Evolutionary conservation across 1,284 basidiomycete species (phyloP).

Genomic region (Tilletia caries): DNA sequence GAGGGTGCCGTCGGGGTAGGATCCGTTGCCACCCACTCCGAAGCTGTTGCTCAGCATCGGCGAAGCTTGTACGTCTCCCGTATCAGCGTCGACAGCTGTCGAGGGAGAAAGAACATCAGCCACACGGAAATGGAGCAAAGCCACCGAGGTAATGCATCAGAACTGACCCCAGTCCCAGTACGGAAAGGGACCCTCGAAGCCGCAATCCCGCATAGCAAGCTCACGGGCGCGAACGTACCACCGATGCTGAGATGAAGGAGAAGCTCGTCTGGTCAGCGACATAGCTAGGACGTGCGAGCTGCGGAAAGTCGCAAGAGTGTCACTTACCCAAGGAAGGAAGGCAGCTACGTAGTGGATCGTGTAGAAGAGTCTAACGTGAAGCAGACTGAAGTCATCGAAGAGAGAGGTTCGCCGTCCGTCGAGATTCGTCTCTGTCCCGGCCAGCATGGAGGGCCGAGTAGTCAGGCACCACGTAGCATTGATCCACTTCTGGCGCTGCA

Average conservation of each 20-base stretch:
- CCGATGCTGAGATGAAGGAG: background rate
- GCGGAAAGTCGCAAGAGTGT: background rate
- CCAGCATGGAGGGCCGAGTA: background rate
- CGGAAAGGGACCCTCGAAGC: background rate
- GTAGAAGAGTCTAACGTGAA: background rate
- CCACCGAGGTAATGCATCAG: background rate
- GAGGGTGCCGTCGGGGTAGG: too few species aligned
- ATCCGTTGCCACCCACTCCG: too few species aligned
- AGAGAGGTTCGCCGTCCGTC: background rate
- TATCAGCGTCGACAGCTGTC: background rate
- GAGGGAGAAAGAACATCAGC: background rate
- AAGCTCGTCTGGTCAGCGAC: background rate
- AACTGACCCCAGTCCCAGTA: slow-evolving; percentile 6
- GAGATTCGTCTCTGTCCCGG: slow-evolving; percentile 6
- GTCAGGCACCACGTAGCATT: slow-evolving; percentile 5
- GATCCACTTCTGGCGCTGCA: background rate
- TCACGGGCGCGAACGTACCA: background rate
- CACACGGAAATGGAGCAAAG: background rate
- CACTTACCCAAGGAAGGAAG: slow-evolving; percentile 7
- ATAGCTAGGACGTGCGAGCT: background rate
- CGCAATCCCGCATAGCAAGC: background rate
- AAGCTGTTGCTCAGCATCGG: too few species aligned
- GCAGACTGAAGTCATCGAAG: background rate
- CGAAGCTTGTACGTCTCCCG: background rate
- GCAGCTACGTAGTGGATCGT: background rate